A percentile compares a stretch with the other conserved stretches of the same genome.
Evolutionary conservation across 148 eudicot species (phyloP).

Genomic region (Persicaria maculosa): DNA sequence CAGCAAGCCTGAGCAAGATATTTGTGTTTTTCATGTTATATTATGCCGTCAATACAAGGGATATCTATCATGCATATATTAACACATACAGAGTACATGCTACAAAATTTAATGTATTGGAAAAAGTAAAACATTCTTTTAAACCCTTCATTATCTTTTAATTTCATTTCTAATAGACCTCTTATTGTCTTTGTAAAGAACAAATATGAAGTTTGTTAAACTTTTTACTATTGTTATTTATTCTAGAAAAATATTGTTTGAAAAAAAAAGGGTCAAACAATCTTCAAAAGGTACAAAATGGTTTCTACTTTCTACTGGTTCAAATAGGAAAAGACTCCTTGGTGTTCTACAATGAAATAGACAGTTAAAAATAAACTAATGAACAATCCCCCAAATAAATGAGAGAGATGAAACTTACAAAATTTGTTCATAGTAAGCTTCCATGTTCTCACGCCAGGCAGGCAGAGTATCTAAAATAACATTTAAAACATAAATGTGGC

Average conservation of each 20-base stretch:
- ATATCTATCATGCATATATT: neutral
- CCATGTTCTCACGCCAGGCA: conserved; percentile 17
- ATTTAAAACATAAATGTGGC: neutral
- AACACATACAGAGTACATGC: neutral
- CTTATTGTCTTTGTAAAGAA: too few relatives aligned
- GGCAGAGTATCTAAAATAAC: conserved; percentile 6
- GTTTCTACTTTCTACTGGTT: neutral
- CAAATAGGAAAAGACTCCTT: neutral
- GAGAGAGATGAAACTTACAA: conserved; percentile 36
- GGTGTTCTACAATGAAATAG: neutral
- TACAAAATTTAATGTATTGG: neutral
- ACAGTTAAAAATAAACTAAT: neutral
- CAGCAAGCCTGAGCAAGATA: conserved; percentile 44
- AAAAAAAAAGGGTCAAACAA: too few relatives aligned
- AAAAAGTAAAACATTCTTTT: neutral
- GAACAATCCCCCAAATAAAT: neutral
- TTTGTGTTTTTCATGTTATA: neutral
- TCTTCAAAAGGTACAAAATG: too few relatives aligned
- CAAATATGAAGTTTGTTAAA: too few relatives aligned
- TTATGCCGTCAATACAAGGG: neutral
- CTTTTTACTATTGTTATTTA: too few relatives aligned
- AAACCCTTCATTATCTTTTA: neutral
- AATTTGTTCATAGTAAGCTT: conserved; percentile 24
- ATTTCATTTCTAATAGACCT: too few relatives aligned
- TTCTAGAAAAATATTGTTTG: too few relatives aligned